Evolutionary conservation across 2,329 filamentous ascomycete genomes (phyloP), one percentile per base, ranked within the genome.

Genomic region (Aspergillus bombycis): DNA sequence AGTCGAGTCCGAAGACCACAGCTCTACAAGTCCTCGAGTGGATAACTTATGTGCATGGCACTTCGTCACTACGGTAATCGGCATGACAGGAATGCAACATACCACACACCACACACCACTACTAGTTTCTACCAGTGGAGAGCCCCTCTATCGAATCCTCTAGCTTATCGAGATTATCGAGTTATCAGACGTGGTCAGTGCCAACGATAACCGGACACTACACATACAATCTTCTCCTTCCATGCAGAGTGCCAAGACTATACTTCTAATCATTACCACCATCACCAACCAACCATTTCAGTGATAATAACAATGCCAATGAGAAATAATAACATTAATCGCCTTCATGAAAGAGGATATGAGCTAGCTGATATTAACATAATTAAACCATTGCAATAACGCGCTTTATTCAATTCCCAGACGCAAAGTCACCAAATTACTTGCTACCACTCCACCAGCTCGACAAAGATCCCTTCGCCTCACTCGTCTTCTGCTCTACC

Each of bases 401-500:
- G 16, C 32, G 21, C 32, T 38, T 16, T 19, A 14, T 55, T 23
- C 52, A 23, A 26, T 16, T 11, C 4, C 6, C 11, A 36, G 32
- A 36, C 28, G n/a, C 10, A 36, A 59, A 48, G 28, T 36, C 34
- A 5, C n/a, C 9, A 26, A 9, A 46, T 46, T 63, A 67, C 60
- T 68, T 67, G 62, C 63, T 66, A 41, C 67, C 58, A 54, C 93
- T 90, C 74, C 97, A 96, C 94, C 93, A 97, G 77, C 91, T 87
- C 48, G 90, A 91, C 72, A 96, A 79, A 67, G 91, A 90, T 72
- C 88, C 87, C 88, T 97, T 97, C 52, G 93, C 91, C 83, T 97
- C 91, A 58, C 88, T 80, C 4, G 93, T 88, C 68, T 89, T 88
- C 68, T 91, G 83, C 82, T 94, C 91, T 58, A 97, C 90, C 69